Evolutionary conservation across 2,329 filamentous ascomycete genomes (phyloP).

Genomic region (Trichoderma hamatum): DNA sequence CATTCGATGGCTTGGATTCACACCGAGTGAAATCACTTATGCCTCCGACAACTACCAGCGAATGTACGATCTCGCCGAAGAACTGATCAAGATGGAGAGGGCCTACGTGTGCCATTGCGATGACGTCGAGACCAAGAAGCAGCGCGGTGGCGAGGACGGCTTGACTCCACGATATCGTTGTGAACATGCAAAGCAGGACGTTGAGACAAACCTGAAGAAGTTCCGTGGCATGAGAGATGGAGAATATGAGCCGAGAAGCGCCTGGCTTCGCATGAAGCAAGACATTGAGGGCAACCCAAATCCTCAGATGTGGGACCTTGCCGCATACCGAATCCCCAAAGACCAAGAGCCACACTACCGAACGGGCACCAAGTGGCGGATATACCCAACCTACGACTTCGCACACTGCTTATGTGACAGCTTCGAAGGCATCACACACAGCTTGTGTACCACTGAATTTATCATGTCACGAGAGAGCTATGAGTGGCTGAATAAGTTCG

Average conservation of each 20-base stretch:
- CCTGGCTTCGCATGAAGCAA: conserved; percentile 92
- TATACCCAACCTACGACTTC: conserved; percentile 95
- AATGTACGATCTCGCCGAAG: conserved; percentile 86
- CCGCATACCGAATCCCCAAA: conserved; percentile 82
- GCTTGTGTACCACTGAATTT: conserved; percentile 91
- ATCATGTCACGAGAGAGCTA: conserved; percentile 83
- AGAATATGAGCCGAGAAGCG: conserved; percentile 82
- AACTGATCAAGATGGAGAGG: conserved; percentile 71
- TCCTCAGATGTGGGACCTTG: conserved; percentile 95
- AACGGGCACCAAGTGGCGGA: conserved; percentile 82
- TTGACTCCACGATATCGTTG: conserved; percentile 76
- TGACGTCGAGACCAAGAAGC: conserved; percentile 80
- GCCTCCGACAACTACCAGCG: conserved; percentile 88
- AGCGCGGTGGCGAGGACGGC: conserved; percentile 76
- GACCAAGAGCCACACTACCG: conserved; percentile 72
- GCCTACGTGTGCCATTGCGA: conserved; percentile 89
- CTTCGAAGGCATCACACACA: conserved; percentile 90
- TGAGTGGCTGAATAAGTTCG: conserved; percentile 75
- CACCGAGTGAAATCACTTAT: conserved; percentile 77
- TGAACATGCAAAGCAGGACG: conserved; percentile 72
- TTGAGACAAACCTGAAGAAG: conserved; percentile 76
- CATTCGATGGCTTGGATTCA: conserved; percentile 57
- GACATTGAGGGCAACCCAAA: conserved; percentile 71
- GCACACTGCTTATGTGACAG: conserved; percentile 86
- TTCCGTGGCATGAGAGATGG: conserved; percentile 91